Base-by-base conservation (phyloP, 2,329 filamentous ascomycete species). In the Tolypocladium album region DNA sequence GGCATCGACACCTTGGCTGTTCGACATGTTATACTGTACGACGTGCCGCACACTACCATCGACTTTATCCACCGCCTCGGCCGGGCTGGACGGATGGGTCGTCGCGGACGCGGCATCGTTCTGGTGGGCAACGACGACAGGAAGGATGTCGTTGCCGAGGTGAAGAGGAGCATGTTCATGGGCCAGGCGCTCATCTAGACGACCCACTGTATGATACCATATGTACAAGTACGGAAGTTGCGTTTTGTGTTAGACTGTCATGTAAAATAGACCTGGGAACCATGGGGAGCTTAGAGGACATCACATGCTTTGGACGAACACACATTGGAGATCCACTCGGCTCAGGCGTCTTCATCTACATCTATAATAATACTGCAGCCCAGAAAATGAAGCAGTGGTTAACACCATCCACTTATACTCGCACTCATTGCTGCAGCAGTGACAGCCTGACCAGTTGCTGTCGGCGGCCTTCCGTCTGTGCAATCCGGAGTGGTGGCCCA, bases 1-100 rank as follows among this genome's bases (percentile, higher is more conserved):
- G 94, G 94, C 63, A 96, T 99, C 67, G 94, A 99, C 73, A 99
- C 94, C 0, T 76, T 97, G 38, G 88, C 90, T 22, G 93, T 97
- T 22, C 84, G 90, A 60, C 90, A 96, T 66, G 94, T 99, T 58
- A 88, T 99, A 59, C 77, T 99, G 34, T 97, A 96, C 73, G 92
- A 99, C 71, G 93, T 99, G n/a, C 94, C 94, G 5, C 93, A 97
- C 71, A 96, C 90, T 0, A 96, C 92, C 0, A 95, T 99, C 62
- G 95, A 99, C 74, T 99, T 99, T 69, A 97, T 99, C 69, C 95
- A 99, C 74, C 88, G 95, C 20, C 84, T 97, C 5, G 94, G 94
- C 20, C 84, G 94, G 60, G 91, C 94, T 1, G 94, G 94, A 0
- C 84, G 94, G 40, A 97, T 97, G 91, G 92, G 92, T 3, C 84